These are phyloP conservation scores for Xylaria sp. DNA, from an alignment of 2,329 filamentous ascomycete genomes.

Conservation along the genomic window DNA sequence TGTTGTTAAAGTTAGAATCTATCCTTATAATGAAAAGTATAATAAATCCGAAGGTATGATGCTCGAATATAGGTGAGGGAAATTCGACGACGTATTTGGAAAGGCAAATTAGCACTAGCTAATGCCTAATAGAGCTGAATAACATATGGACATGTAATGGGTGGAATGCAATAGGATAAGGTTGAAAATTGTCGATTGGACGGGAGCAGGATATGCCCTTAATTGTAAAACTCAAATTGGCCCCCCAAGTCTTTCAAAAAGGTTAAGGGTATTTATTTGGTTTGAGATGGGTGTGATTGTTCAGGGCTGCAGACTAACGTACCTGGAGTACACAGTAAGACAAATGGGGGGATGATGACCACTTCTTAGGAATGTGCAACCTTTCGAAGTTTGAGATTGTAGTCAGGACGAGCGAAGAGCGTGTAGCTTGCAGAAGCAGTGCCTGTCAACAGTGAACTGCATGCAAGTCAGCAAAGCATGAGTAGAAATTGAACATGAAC, in stretches of 20 bases:
- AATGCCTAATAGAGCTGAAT: too few relatives aligned
- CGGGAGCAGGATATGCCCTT: neutral
- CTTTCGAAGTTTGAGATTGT: neutral
- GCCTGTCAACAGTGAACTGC: conserved; percentile 9
- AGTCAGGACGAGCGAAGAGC: conserved; percentile 18
- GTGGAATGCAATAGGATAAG: neutral
- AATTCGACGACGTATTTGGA: too few relatives aligned
- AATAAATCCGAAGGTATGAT: too few relatives aligned
- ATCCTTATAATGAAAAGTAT: too few relatives aligned
- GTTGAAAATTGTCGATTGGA: neutral
- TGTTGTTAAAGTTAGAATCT: too few relatives aligned
- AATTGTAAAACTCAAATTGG: too few relatives aligned
- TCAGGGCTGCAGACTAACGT: neutral
- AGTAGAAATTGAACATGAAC: neutral
- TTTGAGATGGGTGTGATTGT: neutral
- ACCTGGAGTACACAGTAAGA: conserved; percentile 15
- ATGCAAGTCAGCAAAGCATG: neutral
- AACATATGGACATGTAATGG: too few relatives aligned
- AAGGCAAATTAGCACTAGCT: too few relatives aligned
- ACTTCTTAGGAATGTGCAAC: conserved; percentile 3
- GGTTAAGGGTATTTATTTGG: neutral
- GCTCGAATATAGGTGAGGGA: too few relatives aligned
- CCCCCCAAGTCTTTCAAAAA: too few relatives aligned
- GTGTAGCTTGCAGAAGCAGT: conserved; percentile 10
- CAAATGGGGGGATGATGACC: neutral